Evolutionary conservation across 495 filamentous ascomycete genomes (phyloP).

Genomic region (Penicillium chermesinum): DNA sequence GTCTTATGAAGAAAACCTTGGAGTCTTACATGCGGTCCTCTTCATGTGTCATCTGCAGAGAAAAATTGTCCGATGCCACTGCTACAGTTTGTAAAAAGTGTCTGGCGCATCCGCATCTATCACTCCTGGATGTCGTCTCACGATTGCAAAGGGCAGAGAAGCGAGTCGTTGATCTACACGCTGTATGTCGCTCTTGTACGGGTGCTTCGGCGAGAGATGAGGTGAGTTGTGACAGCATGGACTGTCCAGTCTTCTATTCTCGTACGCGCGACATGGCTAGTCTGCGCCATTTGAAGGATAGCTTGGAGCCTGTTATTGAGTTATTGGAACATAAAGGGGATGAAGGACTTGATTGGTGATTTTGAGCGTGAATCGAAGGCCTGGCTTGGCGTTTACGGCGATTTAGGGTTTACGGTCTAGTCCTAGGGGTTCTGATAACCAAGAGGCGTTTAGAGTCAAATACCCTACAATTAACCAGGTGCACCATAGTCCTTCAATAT

Average conservation of each 20-base stretch:
- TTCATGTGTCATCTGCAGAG: slow-evolving; percentile 70
- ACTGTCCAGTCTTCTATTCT: slow-evolving; percentile 91
- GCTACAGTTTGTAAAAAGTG: slow-evolving; percentile 61
- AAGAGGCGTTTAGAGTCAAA: neutral
- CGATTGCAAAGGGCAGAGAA: slow-evolving; percentile 60
- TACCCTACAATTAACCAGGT: neutral
- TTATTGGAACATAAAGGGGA: slow-evolving; percentile 47
- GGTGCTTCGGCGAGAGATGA: slow-evolving; percentile 66
- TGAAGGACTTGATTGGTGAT: slow-evolving; percentile 42
- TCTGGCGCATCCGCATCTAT: slow-evolving; percentile 45
- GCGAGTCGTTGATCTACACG: slow-evolving; percentile 59
- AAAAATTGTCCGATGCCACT: slow-evolving; percentile 52
- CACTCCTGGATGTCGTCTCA: slow-evolving; percentile 56
- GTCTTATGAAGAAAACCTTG: slow-evolving; percentile 36
- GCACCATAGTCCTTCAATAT: too few species aligned
- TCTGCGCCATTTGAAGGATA: slow-evolving; percentile 52
- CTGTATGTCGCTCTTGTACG: slow-evolving; percentile 78
- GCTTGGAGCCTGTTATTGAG: slow-evolving; percentile 52
- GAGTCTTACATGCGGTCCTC: slow-evolving; percentile 84
- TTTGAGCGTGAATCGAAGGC: neutral
- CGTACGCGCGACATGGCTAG: slow-evolving; percentile 63
- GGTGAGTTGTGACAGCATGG: slow-evolving; percentile 79
- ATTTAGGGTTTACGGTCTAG: too few species aligned
- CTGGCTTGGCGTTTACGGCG: slow-evolving; percentile 11
- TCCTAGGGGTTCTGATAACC: too few species aligned